Conservation (phyloP, 108 stramenopile genomes). For the Epithemia pelagica region DNA sequence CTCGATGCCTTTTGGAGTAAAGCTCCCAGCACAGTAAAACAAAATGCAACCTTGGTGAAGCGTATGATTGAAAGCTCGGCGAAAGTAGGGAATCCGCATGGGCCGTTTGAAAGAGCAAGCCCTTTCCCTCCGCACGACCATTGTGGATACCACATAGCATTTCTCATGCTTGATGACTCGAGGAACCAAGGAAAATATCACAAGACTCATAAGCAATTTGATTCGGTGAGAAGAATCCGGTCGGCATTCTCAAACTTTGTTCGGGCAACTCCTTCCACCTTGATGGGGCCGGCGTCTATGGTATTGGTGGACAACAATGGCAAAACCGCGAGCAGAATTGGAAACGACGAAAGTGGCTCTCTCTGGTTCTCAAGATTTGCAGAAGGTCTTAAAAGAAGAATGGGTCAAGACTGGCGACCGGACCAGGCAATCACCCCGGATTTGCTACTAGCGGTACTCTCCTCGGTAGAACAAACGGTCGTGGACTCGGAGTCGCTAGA, state of each 20-base stretch:
- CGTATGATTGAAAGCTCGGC: neutral
- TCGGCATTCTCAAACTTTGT: neutral
- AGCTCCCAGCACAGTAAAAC: neutral
- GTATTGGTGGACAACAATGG: neutral
- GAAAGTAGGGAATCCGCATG: neutral
- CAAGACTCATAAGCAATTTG: neutral
- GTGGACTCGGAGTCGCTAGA: neutral
- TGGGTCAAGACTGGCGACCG: neutral
- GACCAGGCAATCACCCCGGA: neutral
- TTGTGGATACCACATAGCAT: neutral
- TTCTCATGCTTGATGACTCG: neutral
- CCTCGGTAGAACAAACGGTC: neutral
- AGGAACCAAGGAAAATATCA: neutral
- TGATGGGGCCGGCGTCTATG: neutral
- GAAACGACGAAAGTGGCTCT: neutral
- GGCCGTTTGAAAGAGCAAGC: neutral
- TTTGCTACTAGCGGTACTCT: neutral
- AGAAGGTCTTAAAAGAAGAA: neutral
- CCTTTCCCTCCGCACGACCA: neutral
- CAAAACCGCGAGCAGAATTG: neutral
- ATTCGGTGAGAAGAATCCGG: neutral
- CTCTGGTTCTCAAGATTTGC: neutral
- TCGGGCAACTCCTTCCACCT: neutral
- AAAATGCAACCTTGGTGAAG: neutral
- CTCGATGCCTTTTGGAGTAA: neutral